A percentile compares a stretch with the other conserved stretches of the same genome.
Evolutionary conservation across 2,329 filamentous ascomycete species (phyloP).

Genomic region (Fusarium camptoceras): DNA sequence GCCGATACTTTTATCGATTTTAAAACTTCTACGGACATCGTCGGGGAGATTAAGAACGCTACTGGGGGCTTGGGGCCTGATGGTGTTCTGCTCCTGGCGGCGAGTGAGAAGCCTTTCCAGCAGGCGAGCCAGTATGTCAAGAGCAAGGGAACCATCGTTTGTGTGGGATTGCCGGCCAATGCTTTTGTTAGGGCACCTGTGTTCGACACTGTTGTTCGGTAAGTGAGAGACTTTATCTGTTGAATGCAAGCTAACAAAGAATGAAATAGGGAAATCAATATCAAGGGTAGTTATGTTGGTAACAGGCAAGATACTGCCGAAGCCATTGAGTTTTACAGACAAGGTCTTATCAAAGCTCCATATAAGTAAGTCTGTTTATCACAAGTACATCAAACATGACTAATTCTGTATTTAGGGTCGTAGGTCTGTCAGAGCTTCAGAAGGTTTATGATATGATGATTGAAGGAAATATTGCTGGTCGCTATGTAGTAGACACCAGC

Average conservation of each 20-base stretch:
- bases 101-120: conserved; percentile 90
- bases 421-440: conserved; percentile 80
- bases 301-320: conserved; percentile 87
- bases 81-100: conserved; percentile 85
- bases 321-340: conserved; percentile 85
- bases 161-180: conserved; percentile 85
- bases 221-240: not conserved
- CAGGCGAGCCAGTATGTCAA: conserved; percentile 88
- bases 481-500: conserved; percentile 79
- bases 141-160: conserved; percentile 81
- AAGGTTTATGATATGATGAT: conserved; percentile 79
- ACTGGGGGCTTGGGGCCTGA: conserved; percentile 83
- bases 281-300: conserved; percentile 90
- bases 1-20: conserved; percentile 83
- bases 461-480: conserved; percentile 73
- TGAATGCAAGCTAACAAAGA: not conserved
- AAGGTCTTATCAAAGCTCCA: conserved; percentile 84
- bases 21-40: conserved; percentile 75
- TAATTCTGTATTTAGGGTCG: conserved; percentile 56
- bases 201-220: conserved; percentile 79
- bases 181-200: conserved; percentile 85
- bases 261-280: conserved; percentile 76
- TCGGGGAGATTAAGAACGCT: conserved; percentile 78
- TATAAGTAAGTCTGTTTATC: conserved; percentile 65
- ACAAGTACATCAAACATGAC: rapidly evolving